A percentile compares a stretch with the other conserved stretches of the same genome.
These are phyloP conservation scores for Cyclocybe cylindracea DNA, from an alignment of 768 basidiomycete species.

Conservation along the genomic window DNA sequence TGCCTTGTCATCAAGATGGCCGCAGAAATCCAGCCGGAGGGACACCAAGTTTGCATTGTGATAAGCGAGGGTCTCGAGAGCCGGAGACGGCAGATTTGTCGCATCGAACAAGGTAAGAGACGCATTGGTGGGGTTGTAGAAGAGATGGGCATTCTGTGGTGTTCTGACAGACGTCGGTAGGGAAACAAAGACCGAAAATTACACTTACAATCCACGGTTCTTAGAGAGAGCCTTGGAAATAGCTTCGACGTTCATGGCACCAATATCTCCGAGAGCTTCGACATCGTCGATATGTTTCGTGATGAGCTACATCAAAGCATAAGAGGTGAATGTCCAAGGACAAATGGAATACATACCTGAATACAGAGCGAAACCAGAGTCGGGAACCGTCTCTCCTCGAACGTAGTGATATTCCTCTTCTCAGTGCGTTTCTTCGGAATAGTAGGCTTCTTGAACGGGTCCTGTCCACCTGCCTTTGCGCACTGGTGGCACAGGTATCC, in stretches of 20 bases:
- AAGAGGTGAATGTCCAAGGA: background rate
- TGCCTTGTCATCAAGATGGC: constrained; percentile 69
- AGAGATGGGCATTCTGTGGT: constrained; percentile 75
- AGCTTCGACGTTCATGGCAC: constrained; percentile 78
- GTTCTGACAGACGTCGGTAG: constrained; percentile 47
- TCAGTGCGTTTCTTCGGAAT: constrained; percentile 67
- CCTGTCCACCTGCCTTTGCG: constrained; percentile 71
- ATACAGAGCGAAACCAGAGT: constrained; percentile 82
- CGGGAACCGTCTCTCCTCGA: constrained; percentile 70
- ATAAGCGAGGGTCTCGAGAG: constrained; percentile 67
- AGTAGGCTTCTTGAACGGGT: constrained; percentile 84
- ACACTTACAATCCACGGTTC: constrained; percentile 78
- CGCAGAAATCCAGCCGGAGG: constrained; percentile 85
- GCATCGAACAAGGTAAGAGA: constrained; percentile 82
- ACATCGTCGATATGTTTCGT: constrained; percentile 87
- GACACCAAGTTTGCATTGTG: constrained; percentile 84
- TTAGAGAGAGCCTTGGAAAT: constrained; percentile 83
- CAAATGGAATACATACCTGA: constrained; percentile 44
- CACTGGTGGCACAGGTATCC: constrained; percentile 88
- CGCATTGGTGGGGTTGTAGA: constrained; percentile 75
- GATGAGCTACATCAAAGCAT: constrained; percentile 55
- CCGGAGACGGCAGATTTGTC: constrained; percentile 71
- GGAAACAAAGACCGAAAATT: constrained; percentile 5
- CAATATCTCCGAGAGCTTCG: constrained; percentile 87
- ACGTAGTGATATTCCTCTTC: constrained; percentile 64